phyloP scores from a whole-genome alignment of 306 rosid genomes.

The Dryas alaskensis region DNA sequence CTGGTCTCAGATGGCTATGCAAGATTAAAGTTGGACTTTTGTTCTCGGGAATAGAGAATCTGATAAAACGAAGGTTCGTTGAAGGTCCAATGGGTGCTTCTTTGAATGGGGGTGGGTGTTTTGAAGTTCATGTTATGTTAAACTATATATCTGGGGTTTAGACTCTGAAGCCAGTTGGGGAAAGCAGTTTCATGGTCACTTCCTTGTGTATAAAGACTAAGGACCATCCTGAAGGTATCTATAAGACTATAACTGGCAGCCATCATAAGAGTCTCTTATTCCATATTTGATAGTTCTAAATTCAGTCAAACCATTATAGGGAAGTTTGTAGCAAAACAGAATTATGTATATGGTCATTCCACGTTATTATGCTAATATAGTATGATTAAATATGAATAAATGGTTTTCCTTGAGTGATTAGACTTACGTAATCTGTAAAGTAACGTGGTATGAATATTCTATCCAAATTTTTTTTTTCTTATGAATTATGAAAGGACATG shows the following conservation, averaged over 20 bases:
- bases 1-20: constrained; percentile 3
- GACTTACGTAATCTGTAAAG: too few species aligned
- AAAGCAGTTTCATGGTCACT: neutral
- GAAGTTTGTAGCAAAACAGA: neutral
- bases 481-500: neutral
- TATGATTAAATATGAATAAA: neutral
- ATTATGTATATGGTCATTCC: neutral
- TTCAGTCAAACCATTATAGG: neutral
- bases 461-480: neutral
- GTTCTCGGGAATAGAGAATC: neutral
- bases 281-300: neutral
- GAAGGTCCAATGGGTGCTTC: constrained; percentile 1
- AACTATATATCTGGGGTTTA: neutral
- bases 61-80: constrained; percentile 15
- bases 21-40: constrained; percentile 4
- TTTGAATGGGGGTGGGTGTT: constrained; percentile 3
- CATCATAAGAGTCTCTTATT: too few species aligned
- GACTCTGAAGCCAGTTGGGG: neutral
- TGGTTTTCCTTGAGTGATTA: too few species aligned
- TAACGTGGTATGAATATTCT: neutral
- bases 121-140: neutral
- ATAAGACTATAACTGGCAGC: neutral
- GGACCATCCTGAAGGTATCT: too few species aligned
- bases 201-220: neutral
- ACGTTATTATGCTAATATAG: neutral